Percentiles rank a stretch among this genome's conserved stretches.
These are phyloP conservation scores for Knufia petricola DNA, from an alignment of 2,329 filamentous ascomycete species.

Conservation along the genomic window DNA sequence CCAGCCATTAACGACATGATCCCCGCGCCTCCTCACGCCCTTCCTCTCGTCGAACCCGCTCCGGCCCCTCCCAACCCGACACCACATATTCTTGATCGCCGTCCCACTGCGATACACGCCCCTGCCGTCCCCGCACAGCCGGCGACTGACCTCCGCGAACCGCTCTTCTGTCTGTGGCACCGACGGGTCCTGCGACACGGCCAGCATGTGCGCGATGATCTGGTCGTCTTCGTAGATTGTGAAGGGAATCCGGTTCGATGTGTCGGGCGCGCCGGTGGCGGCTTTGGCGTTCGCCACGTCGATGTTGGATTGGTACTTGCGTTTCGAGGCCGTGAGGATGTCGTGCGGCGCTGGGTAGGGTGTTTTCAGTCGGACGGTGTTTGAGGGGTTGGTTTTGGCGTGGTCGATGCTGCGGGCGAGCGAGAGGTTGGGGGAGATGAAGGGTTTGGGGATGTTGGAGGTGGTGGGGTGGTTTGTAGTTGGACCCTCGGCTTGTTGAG, in stretches of 20 bases:
- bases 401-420: constrained; percentile 3
- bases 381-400: neutral
- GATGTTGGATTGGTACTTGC: neutral
- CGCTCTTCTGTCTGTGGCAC: constrained; percentile 15
- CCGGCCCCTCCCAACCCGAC: constrained; percentile 16
- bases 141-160: constrained; percentile 15
- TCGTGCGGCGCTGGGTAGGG: constrained; percentile 15
- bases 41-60: constrained; percentile 18
- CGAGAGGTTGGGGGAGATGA: neutral
- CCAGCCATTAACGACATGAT: neutral
- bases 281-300: neutral
- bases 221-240: constrained; percentile 17
- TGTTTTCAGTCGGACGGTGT: neutral
- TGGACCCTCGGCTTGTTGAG: neutral
- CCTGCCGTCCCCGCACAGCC: constrained; percentile 11
- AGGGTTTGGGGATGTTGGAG: neutral
- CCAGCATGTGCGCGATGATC: constrained; percentile 19
- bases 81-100: constrained; percentile 22
- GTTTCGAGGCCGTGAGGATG: constrained; percentile 11
- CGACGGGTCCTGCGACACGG: constrained; percentile 12
- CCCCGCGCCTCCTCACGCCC: neutral
- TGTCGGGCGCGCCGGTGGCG: neutral
- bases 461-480: neutral
- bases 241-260: constrained; percentile 8
- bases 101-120: constrained; percentile 4